These are phyloP conservation scores for Astrephomene gubernaculifera DNA, from an alignment of 139 green algal genomes.

Conservation along the genomic window DNA sequence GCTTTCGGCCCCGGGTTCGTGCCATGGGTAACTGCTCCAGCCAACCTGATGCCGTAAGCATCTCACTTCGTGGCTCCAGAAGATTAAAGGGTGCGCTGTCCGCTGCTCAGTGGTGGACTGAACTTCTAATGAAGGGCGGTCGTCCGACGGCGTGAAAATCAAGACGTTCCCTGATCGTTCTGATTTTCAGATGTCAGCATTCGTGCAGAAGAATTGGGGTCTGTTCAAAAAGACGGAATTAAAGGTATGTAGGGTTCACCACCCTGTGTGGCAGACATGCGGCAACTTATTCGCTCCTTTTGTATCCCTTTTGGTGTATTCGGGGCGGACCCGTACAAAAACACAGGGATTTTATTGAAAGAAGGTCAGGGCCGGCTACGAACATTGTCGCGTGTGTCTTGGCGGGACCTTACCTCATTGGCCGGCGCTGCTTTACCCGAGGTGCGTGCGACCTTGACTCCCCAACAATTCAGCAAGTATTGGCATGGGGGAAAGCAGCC, in stretches of 20 bases:
- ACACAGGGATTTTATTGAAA: slow-evolving; percentile 20
- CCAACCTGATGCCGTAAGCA: not conserved
- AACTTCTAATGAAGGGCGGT: too few species aligned
- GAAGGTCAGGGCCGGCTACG: not conserved
- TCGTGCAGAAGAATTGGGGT: not conserved
- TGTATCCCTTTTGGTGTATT: too few species aligned
- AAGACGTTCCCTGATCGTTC: too few species aligned
- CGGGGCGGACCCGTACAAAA: too few species aligned
- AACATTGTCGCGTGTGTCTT: slow-evolving; percentile 17
- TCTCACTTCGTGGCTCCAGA: not conserved
- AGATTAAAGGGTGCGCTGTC: not conserved
- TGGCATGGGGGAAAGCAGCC: too few species aligned
- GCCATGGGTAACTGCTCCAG: slow-evolving; percentile 23
- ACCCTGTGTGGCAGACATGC: not conserved
- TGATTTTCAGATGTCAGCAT: slow-evolving; percentile 6
- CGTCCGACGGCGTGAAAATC: too few species aligned
- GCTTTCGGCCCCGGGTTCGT: too few species aligned
- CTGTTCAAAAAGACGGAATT: not conserved
- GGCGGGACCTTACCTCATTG: not conserved
- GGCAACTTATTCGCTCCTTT: too few species aligned
- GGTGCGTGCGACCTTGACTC: not conserved
- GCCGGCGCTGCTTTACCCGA: slow-evolving; percentile 3
- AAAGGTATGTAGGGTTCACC: not conserved
- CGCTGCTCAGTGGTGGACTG: not conserved
- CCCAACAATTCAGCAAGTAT: too few species aligned